These are phyloP conservation scores for Leccinum barrowsii DNA, from an alignment of 768 basidiomycete species.

Conservation along the genomic window DNA sequence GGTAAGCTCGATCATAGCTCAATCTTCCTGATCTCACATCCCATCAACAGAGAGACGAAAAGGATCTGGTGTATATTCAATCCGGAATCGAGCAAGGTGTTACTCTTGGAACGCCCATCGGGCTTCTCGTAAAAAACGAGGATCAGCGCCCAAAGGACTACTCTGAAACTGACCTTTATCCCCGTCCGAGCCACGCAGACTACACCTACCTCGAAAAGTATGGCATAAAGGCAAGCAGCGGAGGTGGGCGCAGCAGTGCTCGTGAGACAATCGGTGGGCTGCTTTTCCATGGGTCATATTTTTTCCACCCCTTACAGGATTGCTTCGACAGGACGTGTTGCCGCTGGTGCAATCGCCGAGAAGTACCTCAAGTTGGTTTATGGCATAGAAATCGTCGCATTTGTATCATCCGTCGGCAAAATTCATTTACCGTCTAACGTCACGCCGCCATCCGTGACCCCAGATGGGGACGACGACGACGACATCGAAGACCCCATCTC, in stretches of 20 bases:
- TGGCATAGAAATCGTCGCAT: conserved; percentile 94
- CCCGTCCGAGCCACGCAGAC: conserved; percentile 96
- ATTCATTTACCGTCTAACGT: conserved; percentile 66
- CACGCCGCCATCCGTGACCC: conserved; percentile 38
- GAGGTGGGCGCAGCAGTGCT: conserved; percentile 92
- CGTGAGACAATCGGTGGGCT: conserved; percentile 89
- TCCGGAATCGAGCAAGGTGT: conserved; percentile 92
- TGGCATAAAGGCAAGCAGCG: conserved; percentile 94
- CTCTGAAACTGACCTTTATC: conserved; percentile 96
- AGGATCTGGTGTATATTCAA: conserved; percentile 89
- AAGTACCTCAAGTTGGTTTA: conserved; percentile 84
- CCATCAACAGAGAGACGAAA: conserved; percentile 82
- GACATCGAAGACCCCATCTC: conserved; percentile 72
- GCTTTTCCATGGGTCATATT: conserved; percentile 1
- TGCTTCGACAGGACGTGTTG: conserved; percentile 71
- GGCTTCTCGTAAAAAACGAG: conserved; percentile 94
- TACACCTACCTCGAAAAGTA: conserved; percentile 98
- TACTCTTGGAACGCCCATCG: conserved; percentile 96
- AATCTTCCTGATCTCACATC: not conserved
- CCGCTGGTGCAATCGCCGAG: conserved; percentile 97
- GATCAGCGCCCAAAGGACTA: conserved; percentile 99
- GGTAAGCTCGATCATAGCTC: conserved; percentile 42
- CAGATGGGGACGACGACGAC: conserved; percentile 52
- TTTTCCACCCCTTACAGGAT: conserved; percentile 1
- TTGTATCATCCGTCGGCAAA: conserved; percentile 95